phyloP scores from a whole-genome alignment of 169 alveolate species.

The Plasmodium inui region DNA sequence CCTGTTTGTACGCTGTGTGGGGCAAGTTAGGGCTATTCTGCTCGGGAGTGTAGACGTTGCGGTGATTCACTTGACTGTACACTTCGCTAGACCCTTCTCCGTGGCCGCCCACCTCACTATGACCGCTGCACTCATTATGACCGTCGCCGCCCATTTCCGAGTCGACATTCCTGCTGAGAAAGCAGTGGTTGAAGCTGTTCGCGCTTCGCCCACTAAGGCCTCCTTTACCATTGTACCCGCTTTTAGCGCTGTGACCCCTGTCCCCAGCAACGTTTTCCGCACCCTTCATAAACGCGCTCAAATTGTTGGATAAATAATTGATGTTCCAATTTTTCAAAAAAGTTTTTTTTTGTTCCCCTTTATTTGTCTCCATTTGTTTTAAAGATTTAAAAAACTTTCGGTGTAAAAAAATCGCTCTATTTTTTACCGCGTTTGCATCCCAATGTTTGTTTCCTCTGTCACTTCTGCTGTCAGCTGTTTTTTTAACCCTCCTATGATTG shows the following conservation, averaged over 20 bases:
- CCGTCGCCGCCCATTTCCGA: not conserved
- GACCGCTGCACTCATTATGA: too few relatives aligned
- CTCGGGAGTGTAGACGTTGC: not conserved
- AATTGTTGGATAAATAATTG: constrained; percentile 50
- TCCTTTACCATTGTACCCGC: not conserved
- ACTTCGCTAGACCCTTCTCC: not conserved
- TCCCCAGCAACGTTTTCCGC: not conserved
- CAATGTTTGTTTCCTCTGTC: constrained; percentile 3
- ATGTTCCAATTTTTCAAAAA: constrained; percentile 72
- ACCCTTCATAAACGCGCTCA: constrained; percentile 45
- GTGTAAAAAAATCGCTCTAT: constrained; percentile 4
- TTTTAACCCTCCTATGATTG: constrained; percentile 21
- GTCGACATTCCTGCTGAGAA: not conserved
- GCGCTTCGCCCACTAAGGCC: not conserved
- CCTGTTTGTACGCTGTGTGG: not conserved
- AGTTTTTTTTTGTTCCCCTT: constrained; percentile 30
- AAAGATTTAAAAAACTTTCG: constrained; percentile 1
- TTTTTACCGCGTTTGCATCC: constrained; percentile 43
- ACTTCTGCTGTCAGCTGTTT: not conserved
- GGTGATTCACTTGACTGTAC: not conserved
- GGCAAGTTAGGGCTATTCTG: not conserved
- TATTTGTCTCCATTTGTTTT: constrained; percentile 45
- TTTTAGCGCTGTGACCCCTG: not conserved
- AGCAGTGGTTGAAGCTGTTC: not conserved
- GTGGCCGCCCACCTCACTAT: too few relatives aligned